These are phyloP conservation scores for Tylopilus plumbeoviolaceoides DNA, from an alignment of 768 basidiomycete genomes.

Conservation along the genomic window DNA sequence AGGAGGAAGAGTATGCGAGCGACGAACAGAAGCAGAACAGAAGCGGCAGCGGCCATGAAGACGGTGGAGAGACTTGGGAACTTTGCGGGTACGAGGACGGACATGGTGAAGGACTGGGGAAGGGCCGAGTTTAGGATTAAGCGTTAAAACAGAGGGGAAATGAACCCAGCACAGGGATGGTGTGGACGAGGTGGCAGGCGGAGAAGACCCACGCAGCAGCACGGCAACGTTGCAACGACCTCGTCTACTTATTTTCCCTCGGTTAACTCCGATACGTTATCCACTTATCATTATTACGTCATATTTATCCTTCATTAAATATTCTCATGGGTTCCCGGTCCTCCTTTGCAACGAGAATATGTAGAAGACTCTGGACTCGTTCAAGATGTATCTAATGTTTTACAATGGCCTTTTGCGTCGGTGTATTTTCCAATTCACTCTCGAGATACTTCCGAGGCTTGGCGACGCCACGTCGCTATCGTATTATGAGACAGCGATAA, in stretches of 20 bases:
- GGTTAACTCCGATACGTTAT: slow-evolving; percentile 21
- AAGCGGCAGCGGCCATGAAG: slow-evolving; percentile 30
- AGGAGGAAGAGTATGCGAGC: slow-evolving; percentile 28
- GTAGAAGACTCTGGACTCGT: too few relatives aligned
- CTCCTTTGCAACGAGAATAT: background rate
- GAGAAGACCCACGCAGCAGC: slow-evolving; percentile 17
- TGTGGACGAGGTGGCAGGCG: slow-evolving; percentile 8
- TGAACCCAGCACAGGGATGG: slow-evolving; percentile 19
- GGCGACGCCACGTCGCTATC: slow-evolving; percentile 6
- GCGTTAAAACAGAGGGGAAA: slow-evolving; percentile 26
- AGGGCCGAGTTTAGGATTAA: background rate
- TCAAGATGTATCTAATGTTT: background rate
- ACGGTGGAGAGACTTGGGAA: slow-evolving; percentile 28
- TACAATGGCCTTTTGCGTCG: background rate
- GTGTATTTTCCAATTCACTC: background rate
- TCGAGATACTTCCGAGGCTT: background rate
- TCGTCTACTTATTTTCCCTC: slow-evolving; percentile 22
- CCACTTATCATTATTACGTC: slow-evolving; percentile 16
- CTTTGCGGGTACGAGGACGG: slow-evolving; percentile 30
- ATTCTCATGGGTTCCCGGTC: background rate
- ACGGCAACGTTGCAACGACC: slow-evolving; percentile 4
- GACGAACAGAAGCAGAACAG: slow-evolving; percentile 26
- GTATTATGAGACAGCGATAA: slow-evolving; percentile 2
- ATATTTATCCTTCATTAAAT: background rate
- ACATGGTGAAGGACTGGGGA: slow-evolving; percentile 18